A percentile compares a stretch with the other conserved stretches of the same genome.
Evolutionary conservation across 116 monocot species (phyloP).

Genomic region (Papilionanthe hybrid): DNA sequence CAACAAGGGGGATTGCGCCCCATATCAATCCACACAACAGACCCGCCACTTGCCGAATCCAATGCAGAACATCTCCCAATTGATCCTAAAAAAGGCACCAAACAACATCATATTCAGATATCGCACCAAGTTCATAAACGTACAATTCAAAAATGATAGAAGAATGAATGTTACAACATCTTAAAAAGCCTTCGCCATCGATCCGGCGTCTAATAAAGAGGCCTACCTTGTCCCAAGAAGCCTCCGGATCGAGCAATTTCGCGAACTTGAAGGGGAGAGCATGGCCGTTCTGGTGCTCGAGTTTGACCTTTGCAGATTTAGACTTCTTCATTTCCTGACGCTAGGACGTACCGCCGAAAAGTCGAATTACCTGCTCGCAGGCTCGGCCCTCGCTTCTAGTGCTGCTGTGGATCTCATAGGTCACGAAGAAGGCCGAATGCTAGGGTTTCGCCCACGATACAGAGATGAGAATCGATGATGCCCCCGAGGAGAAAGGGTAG

Average conservation of each 20-base stretch:
- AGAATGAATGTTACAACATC: too few species aligned
- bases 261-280: slow-evolving; percentile 61
- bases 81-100: slow-evolving; percentile 52
- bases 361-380: neutral
- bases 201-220: neutral
- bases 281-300: slow-evolving; percentile 45
- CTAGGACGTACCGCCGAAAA: neutral
- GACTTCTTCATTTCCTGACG: slow-evolving; percentile 36
- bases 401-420: neutral
- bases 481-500: neutral
- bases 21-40: slow-evolving; percentile 75
- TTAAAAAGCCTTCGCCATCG: neutral
- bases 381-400: neutral
- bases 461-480: neutral
- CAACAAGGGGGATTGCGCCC: slow-evolving; percentile 80
- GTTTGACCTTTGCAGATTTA: slow-evolving; percentile 28
- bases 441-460: neutral
- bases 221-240: slow-evolving; percentile 88
- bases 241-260: slow-evolving; percentile 74
- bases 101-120: neutral
- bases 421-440: neutral
- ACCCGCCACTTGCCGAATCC: slow-evolving; percentile 84
- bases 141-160: neutral
- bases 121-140: neutral
- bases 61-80: slow-evolving; percentile 77